Base-by-base conservation (phyloP, 768 basidiomycete genomes). In the Hypsizygus marmoreus region DNA sequence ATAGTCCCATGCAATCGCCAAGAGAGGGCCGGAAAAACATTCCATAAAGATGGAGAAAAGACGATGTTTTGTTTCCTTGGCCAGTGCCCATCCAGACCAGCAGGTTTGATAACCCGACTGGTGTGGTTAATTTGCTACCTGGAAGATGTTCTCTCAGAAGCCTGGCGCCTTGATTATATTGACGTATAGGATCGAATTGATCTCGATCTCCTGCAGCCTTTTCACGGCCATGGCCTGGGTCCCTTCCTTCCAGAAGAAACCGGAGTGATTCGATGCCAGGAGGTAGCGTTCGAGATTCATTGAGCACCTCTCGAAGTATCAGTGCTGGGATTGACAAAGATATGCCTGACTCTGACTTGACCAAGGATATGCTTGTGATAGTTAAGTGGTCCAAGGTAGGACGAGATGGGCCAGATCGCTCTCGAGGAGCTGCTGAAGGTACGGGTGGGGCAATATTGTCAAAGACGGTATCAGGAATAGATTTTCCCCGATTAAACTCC, bases 81-180 rank as follows among this genome's bases (percentile, higher is more conserved):
- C 38, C 24, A 16, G 38, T 39, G 24, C 38, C 38, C 19, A 39
- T 23, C 38, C 38, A 39, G 6, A 26, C 24, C 38, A 39, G 14
- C 29, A 39, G 2, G 20, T 39, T 39, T 16, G 38, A 39, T 19
- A 39, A 16, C 24, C 38, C 38, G 13, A 10, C 19, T 25, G 3
- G 11, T 16, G 24, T 26, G 19, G 38, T 39, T 14, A 39, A n/a
- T 19, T 39, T 39, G 24, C 12, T 23, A n/a, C 38, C 38, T 16
- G 38, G 38, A 14, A 39, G 14, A 16, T 39, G 38, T 5, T 16
- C 14, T 16, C 19, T 16, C n/a, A 40, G 19, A 10, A 40, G 16
- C n/a, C 29, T 22, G 1, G 38, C 38, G n/a, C 38, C 38, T 8
- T 16, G 38, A 0, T 8, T 26, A 28, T 40, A 28, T 40, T 40